Evolutionary conservation across 75 land plant species (phyloP).

Genomic region (Pinus taeda): DNA sequence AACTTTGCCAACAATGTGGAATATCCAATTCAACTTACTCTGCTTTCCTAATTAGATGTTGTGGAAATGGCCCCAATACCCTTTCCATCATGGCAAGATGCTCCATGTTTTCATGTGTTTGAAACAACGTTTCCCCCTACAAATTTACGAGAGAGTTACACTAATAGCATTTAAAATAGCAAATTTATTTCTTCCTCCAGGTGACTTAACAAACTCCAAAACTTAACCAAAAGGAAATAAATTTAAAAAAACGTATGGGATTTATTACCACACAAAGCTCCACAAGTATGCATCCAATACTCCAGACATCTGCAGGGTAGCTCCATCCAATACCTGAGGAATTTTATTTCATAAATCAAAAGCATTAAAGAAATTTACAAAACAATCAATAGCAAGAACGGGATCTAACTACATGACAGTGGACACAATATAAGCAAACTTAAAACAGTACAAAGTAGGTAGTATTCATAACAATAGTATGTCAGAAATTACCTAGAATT

Average conservation of each 20-base stretch:
- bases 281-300: conserved; percentile 84
- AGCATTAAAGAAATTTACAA: not conserved
- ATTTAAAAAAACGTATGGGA: not conserved
- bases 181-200: too few species aligned
- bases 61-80: conserved; percentile 65
- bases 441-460: not conserved
- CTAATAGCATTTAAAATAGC: too few species aligned
- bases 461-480: not conserved
- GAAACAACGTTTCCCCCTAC: conserved; percentile 83
- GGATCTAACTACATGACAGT: not conserved
- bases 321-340: conserved; percentile 76
- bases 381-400: not conserved
- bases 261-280: conserved; percentile 76
- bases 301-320: conserved; percentile 90
- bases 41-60: conserved; percentile 51
- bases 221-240: not conserved
- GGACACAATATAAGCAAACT: not conserved
- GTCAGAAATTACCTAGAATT: conserved; percentile 61
- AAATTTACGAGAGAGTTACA: not conserved
- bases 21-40: conserved; percentile 39
- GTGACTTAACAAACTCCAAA: not conserved
- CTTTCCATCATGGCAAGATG: conserved; percentile 92
- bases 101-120: conserved; percentile 82
- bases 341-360: not conserved
- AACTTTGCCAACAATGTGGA: too few species aligned